Evolutionary conservation across 208 protist species (phyloP).

Genomic region (Sergeia podlipaevii): DNA sequence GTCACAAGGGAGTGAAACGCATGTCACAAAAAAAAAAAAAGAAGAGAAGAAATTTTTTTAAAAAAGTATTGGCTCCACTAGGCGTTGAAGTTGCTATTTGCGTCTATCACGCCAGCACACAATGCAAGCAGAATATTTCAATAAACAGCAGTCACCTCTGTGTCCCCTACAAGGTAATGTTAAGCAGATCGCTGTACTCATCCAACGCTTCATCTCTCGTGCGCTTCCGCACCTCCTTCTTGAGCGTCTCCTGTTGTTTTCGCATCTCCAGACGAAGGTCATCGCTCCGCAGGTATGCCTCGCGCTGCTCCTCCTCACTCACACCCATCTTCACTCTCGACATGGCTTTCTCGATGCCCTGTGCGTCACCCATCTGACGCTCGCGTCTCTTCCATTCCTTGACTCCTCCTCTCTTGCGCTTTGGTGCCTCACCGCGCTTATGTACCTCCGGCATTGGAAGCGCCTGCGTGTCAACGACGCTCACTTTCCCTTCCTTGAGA

Average conservation of each 20-base stretch:
- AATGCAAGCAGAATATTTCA: too few relatives aligned
- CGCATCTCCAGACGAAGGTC: slow-evolving; percentile 57
- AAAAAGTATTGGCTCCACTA: too few relatives aligned
- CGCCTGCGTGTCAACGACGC: slow-evolving; percentile 64
- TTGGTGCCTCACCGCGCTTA: slow-evolving; percentile 34
- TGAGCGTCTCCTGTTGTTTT: slow-evolving; percentile 38
- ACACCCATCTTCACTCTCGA: slow-evolving; percentile 80
- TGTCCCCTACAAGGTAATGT: slow-evolving; percentile 32
- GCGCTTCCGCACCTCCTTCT: slow-evolving; percentile 44
- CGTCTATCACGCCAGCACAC: too few relatives aligned
- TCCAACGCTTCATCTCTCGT: slow-evolving; percentile 25
- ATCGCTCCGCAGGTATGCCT: slow-evolving; percentile 53
- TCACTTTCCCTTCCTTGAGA: slow-evolving; percentile 64
- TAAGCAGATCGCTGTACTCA: slow-evolving; percentile 78
- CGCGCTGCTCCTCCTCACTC: slow-evolving; percentile 79
- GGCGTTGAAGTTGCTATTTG: too few relatives aligned
- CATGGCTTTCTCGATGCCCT: slow-evolving; percentile 59
- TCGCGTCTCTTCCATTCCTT: slow-evolving; percentile 55
- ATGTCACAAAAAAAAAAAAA: not conserved
- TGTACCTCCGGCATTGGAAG: slow-evolving; percentile 70
- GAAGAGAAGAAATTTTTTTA: not conserved
- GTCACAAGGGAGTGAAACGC: not conserved
- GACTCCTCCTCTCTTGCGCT: slow-evolving; percentile 58
- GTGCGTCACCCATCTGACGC: slow-evolving; percentile 39
- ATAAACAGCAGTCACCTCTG: not conserved